Conservation (phyloP, 2,329 filamentous ascomycete species). For the Fusarium sp. region DNA sequence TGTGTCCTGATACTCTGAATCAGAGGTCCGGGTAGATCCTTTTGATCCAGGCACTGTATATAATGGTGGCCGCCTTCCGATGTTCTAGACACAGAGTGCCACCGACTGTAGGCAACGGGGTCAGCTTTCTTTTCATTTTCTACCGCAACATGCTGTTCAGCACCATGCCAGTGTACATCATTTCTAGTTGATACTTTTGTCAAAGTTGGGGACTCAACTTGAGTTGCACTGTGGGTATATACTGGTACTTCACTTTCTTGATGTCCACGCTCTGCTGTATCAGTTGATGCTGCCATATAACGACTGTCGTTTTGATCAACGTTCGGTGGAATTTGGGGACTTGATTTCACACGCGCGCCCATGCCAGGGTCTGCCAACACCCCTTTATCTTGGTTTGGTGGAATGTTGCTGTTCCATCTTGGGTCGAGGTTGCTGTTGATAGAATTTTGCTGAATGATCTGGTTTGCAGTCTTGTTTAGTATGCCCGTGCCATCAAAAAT, state of each 20-base stretch:
- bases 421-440: background rate
- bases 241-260: background rate
- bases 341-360: background rate
- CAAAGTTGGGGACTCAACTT: background rate
- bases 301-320: background rate
- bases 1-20: background rate
- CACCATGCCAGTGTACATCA: background rate
- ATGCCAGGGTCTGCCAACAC: constrained; percentile 32
- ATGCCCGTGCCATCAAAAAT: constrained; percentile 37
- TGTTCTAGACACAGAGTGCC: background rate
- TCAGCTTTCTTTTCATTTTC: background rate
- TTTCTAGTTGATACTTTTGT: background rate
- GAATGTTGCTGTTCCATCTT: background rate
- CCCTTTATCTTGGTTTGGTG: constrained; percentile 40
- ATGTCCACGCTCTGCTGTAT: background rate
- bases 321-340: background rate
- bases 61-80: constrained; percentile 16
- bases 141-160: background rate
- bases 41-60: background rate
- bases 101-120: background rate
- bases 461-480: background rate
- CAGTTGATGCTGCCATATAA: background rate
- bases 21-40: background rate
- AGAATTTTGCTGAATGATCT: background rate
- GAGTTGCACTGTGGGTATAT: background rate